A percentile compares a stretch with the other conserved stretches of the same genome.
phyloP scores from a whole-genome alignment of 164 flowering plant species.

The Chloranthus sessilifolius region DNA sequence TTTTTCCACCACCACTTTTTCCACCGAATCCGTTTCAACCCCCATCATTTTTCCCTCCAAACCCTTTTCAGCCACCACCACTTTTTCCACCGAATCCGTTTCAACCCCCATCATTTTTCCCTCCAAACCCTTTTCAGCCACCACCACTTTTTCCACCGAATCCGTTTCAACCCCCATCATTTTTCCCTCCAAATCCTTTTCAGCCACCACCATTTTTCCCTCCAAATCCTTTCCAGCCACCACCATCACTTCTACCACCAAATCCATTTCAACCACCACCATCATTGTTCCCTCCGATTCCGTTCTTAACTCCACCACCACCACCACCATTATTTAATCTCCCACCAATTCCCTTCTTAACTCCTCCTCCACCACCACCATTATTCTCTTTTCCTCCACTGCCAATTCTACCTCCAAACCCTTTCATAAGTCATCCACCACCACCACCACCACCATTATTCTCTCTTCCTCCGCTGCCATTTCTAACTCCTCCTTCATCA shows the following conservation, averaged over 20 bases:
- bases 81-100: constrained; percentile 7
- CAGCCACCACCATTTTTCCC: constrained; percentile 2
- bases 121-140: not conserved
- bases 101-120: constrained; percentile 3
- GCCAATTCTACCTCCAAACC: too few species aligned
- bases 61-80: constrained; percentile 1
- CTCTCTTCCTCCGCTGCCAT: too few species aligned
- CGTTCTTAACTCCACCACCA: not conserved
- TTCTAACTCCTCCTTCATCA: too few species aligned
- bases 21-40: constrained; percentile 6
- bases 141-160: constrained; percentile 6
- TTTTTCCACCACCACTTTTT: constrained; percentile 31
- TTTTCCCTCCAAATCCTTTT: constrained; percentile 1
- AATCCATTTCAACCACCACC: not conserved
- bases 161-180: constrained; percentile 4
- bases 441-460: too few species aligned
- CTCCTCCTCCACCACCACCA: constrained; percentile 1
- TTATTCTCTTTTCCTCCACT: too few species aligned
- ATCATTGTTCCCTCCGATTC: constrained; percentile 8
- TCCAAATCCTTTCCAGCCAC: constrained; percentile 6
- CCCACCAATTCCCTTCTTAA: not conserved
- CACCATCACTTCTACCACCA: constrained; percentile 2
- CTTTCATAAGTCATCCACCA: too few species aligned
- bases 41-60: constrained; percentile 2
- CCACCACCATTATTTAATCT: not conserved